Conservation (phyloP, 371 early-diverging fungal species). For the Mycotypha africana region DNA sequence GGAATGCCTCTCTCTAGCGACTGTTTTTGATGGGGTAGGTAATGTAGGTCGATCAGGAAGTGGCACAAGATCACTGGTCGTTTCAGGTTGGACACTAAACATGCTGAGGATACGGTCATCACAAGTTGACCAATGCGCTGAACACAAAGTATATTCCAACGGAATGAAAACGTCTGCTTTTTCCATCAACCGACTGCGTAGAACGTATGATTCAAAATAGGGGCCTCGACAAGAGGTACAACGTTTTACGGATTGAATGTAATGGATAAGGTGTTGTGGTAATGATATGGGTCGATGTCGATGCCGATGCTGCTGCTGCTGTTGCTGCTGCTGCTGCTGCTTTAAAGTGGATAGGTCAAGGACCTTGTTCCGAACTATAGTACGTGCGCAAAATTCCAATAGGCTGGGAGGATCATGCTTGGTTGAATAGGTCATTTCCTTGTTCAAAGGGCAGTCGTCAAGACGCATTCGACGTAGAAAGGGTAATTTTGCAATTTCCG, state of each 20-base stretch:
- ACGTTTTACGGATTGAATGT: constrained; percentile 54
- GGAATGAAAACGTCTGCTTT: constrained; percentile 44
- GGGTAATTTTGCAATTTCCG: constrained; percentile 37
- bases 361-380: constrained; percentile 58
- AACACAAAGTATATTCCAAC: constrained; percentile 22
- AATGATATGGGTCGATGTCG: constrained; percentile 19
- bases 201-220: constrained; percentile 59
- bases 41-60: constrained; percentile 9
- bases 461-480: constrained; percentile 43
- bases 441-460: constrained; percentile 38
- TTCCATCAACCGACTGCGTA: constrained; percentile 55
- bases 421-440: constrained; percentile 10
- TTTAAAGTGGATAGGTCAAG: too few relatives aligned
- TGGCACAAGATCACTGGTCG: background rate
- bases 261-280: constrained; percentile 47
- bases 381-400: constrained; percentile 68
- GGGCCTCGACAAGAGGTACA: constrained; percentile 86
- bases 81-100: constrained; percentile 11
- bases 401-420: constrained; percentile 42
- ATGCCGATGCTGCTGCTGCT: too few relatives aligned
- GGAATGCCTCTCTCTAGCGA: too few relatives aligned
- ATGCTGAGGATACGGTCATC: constrained; percentile 17
- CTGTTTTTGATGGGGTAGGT: too few relatives aligned
- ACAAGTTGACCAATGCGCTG: constrained; percentile 28
- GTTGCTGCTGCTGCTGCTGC: too few relatives aligned